Conservation (phyloP, 2,329 filamentous ascomycete genomes). For the Fusarium irregulare region DNA sequence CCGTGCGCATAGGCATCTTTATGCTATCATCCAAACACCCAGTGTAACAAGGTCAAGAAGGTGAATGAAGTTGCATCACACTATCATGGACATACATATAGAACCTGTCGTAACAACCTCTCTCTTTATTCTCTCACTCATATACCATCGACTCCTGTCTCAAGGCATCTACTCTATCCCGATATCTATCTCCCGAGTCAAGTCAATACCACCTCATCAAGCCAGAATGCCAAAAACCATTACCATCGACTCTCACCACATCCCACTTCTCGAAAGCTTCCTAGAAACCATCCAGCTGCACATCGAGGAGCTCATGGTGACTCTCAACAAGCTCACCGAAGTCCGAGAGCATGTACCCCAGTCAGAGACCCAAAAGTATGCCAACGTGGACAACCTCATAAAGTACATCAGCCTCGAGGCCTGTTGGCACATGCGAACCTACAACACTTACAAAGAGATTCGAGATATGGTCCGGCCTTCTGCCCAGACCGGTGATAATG, state of each 20-base stretch:
- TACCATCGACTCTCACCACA: background rate
- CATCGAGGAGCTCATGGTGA: slow-evolving; percentile 3
- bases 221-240: background rate
- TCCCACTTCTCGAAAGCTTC: slow-evolving; percentile 8
- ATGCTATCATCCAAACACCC: background rate
- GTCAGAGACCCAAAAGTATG: background rate
- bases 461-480: background rate
- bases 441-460: background rate
- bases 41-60: background rate
- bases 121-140: background rate
- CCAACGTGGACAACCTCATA: background rate
- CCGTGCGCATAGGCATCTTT: background rate
- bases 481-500: background rate
- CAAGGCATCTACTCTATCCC: background rate
- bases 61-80: background rate
- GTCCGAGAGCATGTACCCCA: slow-evolving; percentile 1
- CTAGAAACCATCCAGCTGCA: background rate
- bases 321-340: slow-evolving; percentile 8
- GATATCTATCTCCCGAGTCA: background rate
- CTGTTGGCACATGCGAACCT: slow-evolving; percentile 1
- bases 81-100: background rate
- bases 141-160: background rate
- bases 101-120: background rate
- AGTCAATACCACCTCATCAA: background rate
- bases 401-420: slow-evolving; percentile 10